These are phyloP conservation scores for Corniculantispora saksenae DNA, from an alignment of 2,329 filamentous ascomycete species.

Conservation along the genomic window DNA sequence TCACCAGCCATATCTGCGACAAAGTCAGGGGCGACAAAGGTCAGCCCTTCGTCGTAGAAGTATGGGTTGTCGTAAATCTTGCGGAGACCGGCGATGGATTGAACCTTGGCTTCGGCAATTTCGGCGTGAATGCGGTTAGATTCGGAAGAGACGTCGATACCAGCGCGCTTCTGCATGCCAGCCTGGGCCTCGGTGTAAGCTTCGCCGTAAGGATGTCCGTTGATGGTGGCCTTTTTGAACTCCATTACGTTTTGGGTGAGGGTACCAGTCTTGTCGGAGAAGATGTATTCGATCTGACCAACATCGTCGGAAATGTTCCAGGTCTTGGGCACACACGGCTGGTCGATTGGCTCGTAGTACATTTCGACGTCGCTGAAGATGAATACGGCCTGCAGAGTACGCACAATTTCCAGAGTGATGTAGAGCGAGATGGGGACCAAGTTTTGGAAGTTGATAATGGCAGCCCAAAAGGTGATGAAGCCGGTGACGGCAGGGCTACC, in stretches of 20 bases:
- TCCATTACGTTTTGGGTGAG: slow-evolving; percentile 98
- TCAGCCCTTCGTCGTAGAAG: slow-evolving; percentile 83
- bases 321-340: slow-evolving; percentile 93
- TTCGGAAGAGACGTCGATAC: slow-evolving; percentile 83
- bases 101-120: slow-evolving; percentile 75
- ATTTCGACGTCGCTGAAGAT: slow-evolving; percentile 95
- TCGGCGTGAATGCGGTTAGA: slow-evolving; percentile 69
- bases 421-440: slow-evolving; percentile 98
- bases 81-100: slow-evolving; percentile 72
- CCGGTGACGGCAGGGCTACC: slow-evolving; percentile 75
- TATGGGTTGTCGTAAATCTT: slow-evolving; percentile 86
- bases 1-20: slow-evolving; percentile 79
- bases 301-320: slow-evolving; percentile 99
- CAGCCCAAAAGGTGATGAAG: slow-evolving; percentile 96
- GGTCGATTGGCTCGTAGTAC: slow-evolving; percentile 95
- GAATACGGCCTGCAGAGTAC: slow-evolving; percentile 90
- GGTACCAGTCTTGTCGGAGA: slow-evolving; percentile 96
- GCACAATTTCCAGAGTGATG: slow-evolving; percentile 94
- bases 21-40: slow-evolving; percentile 89
- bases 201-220: slow-evolving; percentile 94
- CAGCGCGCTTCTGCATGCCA: slow-evolving; percentile 90
- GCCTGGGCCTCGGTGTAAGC: slow-evolving; percentile 97
- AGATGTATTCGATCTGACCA: slow-evolving; percentile 98
- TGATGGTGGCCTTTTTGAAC: slow-evolving; percentile 97
- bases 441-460: slow-evolving; percentile 94